A percentile compares a stretch with the other conserved stretches of the same genome.
Evolutionary conservation across 768 basidiomycete species (phyloP).

Genomic region (Naganishia kalamii): DNA sequence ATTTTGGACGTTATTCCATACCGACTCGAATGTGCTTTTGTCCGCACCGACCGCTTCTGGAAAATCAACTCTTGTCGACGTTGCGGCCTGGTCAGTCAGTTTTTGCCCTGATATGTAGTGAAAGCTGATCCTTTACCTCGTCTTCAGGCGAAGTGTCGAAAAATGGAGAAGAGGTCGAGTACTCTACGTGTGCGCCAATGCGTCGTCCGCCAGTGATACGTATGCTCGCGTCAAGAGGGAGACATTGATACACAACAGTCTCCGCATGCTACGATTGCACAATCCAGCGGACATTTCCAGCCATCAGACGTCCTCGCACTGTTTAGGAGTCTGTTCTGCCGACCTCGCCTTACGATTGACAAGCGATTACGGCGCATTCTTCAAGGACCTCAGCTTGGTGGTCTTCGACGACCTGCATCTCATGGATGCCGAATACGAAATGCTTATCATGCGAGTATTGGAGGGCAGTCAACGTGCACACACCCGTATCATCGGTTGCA

Average conservation of each 20-base stretch:
- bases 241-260: constrained; percentile 4
- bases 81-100: constrained; percentile 59
- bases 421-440: constrained; percentile 72
- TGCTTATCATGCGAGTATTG: constrained; percentile 67
- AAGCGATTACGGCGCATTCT: constrained; percentile 24
- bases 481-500: constrained; percentile 68
- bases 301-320: constrained; percentile 12
- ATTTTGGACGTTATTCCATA: constrained; percentile 73
- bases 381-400: constrained; percentile 58
- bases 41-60: constrained; percentile 75
- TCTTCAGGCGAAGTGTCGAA: constrained; percentile 56
- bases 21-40: constrained; percentile 61
- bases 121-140: neutral
- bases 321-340: constrained; percentile 37
- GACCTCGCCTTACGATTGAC: constrained; percentile 31
- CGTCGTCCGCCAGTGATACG: constrained; percentile 56
- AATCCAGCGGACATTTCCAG: constrained; percentile 39
- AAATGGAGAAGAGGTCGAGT: constrained; percentile 53
- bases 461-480: constrained; percentile 56
- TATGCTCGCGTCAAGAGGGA: constrained; percentile 38
- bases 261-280: constrained; percentile 6
- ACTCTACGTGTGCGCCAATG: constrained; percentile 60
- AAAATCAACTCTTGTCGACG: constrained; percentile 66
- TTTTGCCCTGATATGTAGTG: neutral
- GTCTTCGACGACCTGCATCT: constrained; percentile 81